Base-by-base conservation (phyloP, 768 basidiomycete genomes). In the Tricholoma flavovirens region DNA sequence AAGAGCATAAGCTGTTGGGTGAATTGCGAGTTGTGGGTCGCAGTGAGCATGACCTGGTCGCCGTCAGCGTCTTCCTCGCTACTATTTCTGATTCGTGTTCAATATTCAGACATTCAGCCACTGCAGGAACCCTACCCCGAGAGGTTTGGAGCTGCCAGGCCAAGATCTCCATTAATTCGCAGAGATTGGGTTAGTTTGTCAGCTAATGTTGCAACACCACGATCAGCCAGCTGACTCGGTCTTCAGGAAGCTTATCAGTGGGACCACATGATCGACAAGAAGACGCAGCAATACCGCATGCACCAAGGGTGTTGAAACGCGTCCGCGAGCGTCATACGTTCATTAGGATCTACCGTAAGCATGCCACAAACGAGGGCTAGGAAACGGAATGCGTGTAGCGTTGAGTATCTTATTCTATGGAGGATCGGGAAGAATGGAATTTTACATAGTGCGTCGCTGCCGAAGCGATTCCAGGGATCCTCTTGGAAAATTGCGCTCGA, bases 1-100 rank as follows among this genome's bases (percentile, higher is more conserved):
- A 93, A 93, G 51, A 93, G 79, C 74, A 90, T 80, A 15, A 94
- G 76, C 0, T 83, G 76, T 62, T 90, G 88, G 0, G 90, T 90
- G 68, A 94, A 94, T 62, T 90, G 88, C 0, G 88, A 83, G 40
- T 75, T 73, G 50, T 76, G 75, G 8, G 76, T 73, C 3, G 76
- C 78, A 3, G 84, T 76, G 22, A 77, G 68, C 84, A 88, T 87
- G 58, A 79, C 71, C 42, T 77, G 69, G 61, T 87, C 86, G 12
- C 75, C 83, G 54, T 90, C 86, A 5, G 67, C 71, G 56, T 83
- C 82, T 22, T 35, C 53, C 24, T 64, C 59, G 30, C 40, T 33
- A 49, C 45, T 33, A 3, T 12, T 30, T 33, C 32, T 38, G 56
- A 17, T 46, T 21, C 4, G 26, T 5, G 30, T 8, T 38, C 26